These are phyloP conservation scores for Triticum dicoccoides DNA, from an alignment of 176 grass and related monocot genomes.

Conservation along the genomic window DNA sequence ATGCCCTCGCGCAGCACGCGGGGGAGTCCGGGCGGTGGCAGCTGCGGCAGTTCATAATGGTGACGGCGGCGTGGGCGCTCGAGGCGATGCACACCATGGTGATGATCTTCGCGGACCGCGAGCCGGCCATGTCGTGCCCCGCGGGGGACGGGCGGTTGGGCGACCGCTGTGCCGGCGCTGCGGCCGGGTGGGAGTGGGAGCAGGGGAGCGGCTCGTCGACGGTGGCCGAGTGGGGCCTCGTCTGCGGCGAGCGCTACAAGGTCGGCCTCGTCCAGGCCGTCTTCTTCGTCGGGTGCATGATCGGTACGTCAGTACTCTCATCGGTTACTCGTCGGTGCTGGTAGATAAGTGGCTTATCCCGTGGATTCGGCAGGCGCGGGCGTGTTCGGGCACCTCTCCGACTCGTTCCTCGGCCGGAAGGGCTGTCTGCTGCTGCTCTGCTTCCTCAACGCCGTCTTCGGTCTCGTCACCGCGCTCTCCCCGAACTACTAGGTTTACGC, in stretches of 20 bases:
- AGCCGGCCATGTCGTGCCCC: slow-evolving; percentile 34
- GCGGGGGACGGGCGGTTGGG: not conserved
- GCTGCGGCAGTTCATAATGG: slow-evolving; percentile 80
- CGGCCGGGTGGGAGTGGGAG: slow-evolving; percentile 53
- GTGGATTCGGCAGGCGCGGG: slow-evolving; percentile 53
- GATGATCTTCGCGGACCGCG: slow-evolving; percentile 84
- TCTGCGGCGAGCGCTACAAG: slow-evolving; percentile 76
- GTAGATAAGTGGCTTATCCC: too few species aligned
- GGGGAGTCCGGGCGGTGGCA: slow-evolving; percentile 89
- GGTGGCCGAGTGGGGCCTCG: slow-evolving; percentile 67
- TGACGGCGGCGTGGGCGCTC: slow-evolving; percentile 73
- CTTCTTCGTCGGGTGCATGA: slow-evolving; percentile 77
- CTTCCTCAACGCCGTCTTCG: slow-evolving; percentile 59
- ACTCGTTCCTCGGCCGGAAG: slow-evolving; percentile 79
- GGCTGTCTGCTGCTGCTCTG: slow-evolving; percentile 49
- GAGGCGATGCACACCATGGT: slow-evolving; percentile 90
- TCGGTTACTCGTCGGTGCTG: too few species aligned
- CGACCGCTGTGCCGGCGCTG: slow-evolving; percentile 30
- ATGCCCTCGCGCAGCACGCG: slow-evolving; percentile 52
- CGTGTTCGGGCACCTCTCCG: slow-evolving; percentile 85
- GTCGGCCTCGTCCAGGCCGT: slow-evolving; percentile 63
- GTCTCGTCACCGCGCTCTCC: slow-evolving; percentile 53
- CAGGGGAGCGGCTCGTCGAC: slow-evolving; percentile 43
- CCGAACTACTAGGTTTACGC: slow-evolving; percentile 61
- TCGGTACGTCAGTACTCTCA: slow-evolving; percentile 37